Evolutionary conservation across 352 stramenopile species (phyloP), one percentile per base, ranked within the genome.

Genomic region (Thraustochytrium striatum): DNA sequence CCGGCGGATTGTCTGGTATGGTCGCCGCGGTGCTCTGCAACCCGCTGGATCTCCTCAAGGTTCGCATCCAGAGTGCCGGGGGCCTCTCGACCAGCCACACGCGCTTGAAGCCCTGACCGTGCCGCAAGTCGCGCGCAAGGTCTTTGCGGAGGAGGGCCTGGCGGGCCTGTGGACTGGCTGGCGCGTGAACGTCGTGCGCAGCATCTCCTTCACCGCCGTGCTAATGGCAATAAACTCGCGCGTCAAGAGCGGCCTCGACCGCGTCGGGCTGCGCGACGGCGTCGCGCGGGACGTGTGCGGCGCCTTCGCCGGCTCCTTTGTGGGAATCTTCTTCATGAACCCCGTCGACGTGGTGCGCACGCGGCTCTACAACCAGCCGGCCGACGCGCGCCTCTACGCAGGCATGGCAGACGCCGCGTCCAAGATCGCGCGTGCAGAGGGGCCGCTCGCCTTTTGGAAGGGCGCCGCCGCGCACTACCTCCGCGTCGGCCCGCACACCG

Each of bases 271-370:
- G 11, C 21, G 43, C 0, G 72, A 82, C 35, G 72, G 69, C 41
- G 50, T 43, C n/a, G n/a, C n/a, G 43, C 68, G 43, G 13, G 68
- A 79, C 44, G 68, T 57, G 16, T 3, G 38, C 13, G 78, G 55
- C 7, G 79, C 72, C 32, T 82, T 82, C 30, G 16, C 57, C 19
- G 62, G 39, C 13, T 69, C 59, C n/a, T 72, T 72, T 30, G 39
- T 82, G n/a, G 72, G 70, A 8, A 82, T 83, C 7, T 19, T 82
- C 7, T 53, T 82, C 19, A 70, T 82, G 2, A 81, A 82, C 35
- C 78, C 78, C 2, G 25, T 82, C 21, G 78, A 82, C 44, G 78
- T 82, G 39, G 28, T 82, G 25, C 62, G 78, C 38, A 82, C 78
- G 19, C 53, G 78, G 2, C 47, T 82, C 39, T 82, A 82, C 32